Percentiles rank a stretch among this genome's conserved stretches.
Conservation (phyloP, 371 early-diverging fungal species). For the Actinomortierella wolfii region DNA sequence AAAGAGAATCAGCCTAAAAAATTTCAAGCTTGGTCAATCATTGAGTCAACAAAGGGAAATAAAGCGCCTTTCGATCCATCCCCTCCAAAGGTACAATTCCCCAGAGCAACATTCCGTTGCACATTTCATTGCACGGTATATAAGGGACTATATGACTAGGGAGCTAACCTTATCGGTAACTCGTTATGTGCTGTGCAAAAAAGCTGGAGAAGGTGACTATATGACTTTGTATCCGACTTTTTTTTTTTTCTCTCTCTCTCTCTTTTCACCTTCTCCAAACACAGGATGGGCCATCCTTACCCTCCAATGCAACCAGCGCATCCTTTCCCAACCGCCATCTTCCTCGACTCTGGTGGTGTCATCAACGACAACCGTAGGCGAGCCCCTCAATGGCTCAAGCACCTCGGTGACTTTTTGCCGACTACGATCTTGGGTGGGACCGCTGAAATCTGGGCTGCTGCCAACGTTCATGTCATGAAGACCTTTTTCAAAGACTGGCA, state of each 20-base stretch:
- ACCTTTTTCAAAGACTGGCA: slow-evolving; percentile 31
- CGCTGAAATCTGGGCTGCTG: slow-evolving; percentile 19
- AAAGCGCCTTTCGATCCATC: too few species aligned
- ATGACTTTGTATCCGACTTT: slow-evolving; percentile 3
- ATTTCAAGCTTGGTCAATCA: too few species aligned
- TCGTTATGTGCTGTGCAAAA: too few species aligned
- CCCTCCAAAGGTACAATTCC: too few species aligned
- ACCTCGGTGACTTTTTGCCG: slow-evolving; percentile 30
- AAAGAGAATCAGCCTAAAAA: too few species aligned
- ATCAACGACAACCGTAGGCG: slow-evolving; percentile 35
- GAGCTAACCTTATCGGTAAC: too few species aligned
- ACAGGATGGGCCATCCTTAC: background rate
- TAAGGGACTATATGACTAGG: too few species aligned
- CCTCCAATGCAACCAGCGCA: background rate
- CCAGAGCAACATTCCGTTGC: too few species aligned
- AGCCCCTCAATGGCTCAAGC: slow-evolving; percentile 30
- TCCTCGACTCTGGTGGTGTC: slow-evolving; percentile 38
- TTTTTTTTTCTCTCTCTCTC: background rate
- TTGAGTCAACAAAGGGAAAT: too few species aligned
- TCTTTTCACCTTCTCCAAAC: background rate
- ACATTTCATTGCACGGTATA: too few species aligned
- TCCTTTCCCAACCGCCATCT: slow-evolving; percentile 21
- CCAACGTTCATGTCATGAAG: slow-evolving; percentile 14
- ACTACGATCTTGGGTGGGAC: slow-evolving; percentile 23
- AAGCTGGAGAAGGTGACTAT: background rate